These are phyloP conservation scores for Erodium chrysanthum DNA, from an alignment of 441 rosid genomes.

Conservation along the genomic window DNA sequence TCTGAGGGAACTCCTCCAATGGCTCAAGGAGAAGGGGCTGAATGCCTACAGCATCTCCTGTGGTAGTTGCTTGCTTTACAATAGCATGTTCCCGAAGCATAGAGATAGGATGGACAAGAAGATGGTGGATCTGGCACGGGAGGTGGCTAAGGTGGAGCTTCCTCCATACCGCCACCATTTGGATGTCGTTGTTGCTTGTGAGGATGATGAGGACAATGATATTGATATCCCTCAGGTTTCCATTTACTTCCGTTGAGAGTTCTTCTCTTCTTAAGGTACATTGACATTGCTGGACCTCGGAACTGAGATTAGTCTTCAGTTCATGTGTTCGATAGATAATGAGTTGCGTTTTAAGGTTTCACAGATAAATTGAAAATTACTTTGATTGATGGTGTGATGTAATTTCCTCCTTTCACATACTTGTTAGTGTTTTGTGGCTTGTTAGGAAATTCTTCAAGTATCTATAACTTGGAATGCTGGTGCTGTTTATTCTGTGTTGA, in stretches of 20 bases:
- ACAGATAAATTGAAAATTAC: not conserved
- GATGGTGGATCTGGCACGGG: slow-evolving; percentile 67
- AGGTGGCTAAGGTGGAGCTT: slow-evolving; percentile 69
- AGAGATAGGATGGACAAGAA: slow-evolving; percentile 80
- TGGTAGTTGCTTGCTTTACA: slow-evolving; percentile 69
- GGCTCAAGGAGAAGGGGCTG: slow-evolving; percentile 70
- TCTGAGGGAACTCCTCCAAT: slow-evolving; percentile 62
- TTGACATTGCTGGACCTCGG: slow-evolving; percentile 12
- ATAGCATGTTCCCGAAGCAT: slow-evolving; percentile 71
- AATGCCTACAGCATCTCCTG: slow-evolving; percentile 78
- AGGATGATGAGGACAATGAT: slow-evolving; percentile 85
- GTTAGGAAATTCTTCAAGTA: not conserved
- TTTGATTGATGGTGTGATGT: not conserved
- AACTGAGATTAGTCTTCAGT: not conserved
- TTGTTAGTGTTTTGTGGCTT: not conserved
- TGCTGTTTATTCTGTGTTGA: too few species aligned
- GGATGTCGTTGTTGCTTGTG: slow-evolving; percentile 78
- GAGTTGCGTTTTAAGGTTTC: slow-evolving; percentile 5
- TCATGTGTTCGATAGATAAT: slow-evolving; percentile 4
- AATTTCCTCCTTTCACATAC: not conserved
- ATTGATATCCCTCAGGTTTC: slow-evolving; percentile 75
- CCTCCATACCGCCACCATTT: slow-evolving; percentile 59
- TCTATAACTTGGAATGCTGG: too few species aligned
- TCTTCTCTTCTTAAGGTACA: not conserved
- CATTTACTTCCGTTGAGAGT: slow-evolving; percentile 44